Conservation (phyloP, 2,329 filamentous ascomycete species). For the Penicillium corylophilum region DNA sequence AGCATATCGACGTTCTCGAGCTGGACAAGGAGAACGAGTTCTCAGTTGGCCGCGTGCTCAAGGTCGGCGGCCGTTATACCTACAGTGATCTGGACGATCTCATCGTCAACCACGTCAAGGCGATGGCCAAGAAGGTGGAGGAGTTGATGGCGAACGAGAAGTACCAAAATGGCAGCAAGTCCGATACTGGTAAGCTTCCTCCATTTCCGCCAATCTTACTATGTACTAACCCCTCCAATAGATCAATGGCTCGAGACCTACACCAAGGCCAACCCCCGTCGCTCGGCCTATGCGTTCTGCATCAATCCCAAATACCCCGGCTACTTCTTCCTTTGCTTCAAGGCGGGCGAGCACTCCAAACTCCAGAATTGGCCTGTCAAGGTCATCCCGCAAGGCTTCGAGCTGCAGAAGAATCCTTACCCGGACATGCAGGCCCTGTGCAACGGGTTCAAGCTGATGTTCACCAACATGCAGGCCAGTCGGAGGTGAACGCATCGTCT, state of each 20-base stretch:
- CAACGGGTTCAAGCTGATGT: constrained; percentile 93
- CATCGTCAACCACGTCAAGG: constrained; percentile 95
- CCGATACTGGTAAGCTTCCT: constrained; percentile 73
- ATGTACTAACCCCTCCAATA: constrained; percentile 39
- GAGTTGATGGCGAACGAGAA: constrained; percentile 95
- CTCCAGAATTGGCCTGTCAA: constrained; percentile 82
- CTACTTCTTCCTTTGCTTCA: constrained; percentile 96
- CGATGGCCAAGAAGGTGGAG: constrained; percentile 96
- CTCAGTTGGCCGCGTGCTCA: constrained; percentile 80
- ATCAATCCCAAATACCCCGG: constrained; percentile 88
- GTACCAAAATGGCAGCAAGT: constrained; percentile 77
- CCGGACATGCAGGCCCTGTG: constrained; percentile 93
- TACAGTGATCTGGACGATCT: constrained; percentile 96
- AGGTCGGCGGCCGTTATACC: constrained; percentile 82
- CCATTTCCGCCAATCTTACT: neutral
- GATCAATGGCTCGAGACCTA: constrained; percentile 96
- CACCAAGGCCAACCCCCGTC: constrained; percentile 90
- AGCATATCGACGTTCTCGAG: constrained; percentile 96
- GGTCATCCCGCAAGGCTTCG: constrained; percentile 88
- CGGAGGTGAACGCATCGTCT: constrained; percentile 26
- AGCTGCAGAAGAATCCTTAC: constrained; percentile 83
- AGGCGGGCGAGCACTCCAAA: constrained; percentile 72
- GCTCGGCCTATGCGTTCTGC: constrained; percentile 93
- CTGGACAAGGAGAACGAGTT: constrained; percentile 97
- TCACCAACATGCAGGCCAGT: constrained; percentile 60